Percentiles rank a stretch among this genome's conserved stretches.
These are phyloP conservation scores for Umbelopsis vinacea DNA, from an alignment of 192 early-diverging fungal species.

Conservation along the genomic window DNA sequence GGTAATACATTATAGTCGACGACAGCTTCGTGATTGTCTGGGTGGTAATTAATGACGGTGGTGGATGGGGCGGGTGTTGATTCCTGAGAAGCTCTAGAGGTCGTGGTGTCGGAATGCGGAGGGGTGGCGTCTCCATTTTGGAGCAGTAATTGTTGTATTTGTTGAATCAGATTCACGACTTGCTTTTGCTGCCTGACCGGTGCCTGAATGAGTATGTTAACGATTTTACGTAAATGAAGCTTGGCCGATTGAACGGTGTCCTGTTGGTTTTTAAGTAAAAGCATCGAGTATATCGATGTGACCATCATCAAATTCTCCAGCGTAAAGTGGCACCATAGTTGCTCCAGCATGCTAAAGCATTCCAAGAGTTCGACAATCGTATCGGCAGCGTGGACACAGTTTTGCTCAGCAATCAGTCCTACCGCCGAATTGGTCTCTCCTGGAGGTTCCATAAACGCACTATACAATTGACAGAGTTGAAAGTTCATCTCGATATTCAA, in stretches of 20 bases:
- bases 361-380: conserved; percentile 29
- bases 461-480: conserved; percentile 28
- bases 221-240: not conserved
- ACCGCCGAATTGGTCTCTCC: conserved; percentile 9
- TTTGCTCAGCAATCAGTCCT: conserved; percentile 27
- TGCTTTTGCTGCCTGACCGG: conserved; percentile 33
- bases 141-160: conserved; percentile 14
- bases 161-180: conserved; percentile 16
- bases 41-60: conserved; percentile 1
- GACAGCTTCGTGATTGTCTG: not conserved
- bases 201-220: not conserved
- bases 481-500: conserved; percentile 29
- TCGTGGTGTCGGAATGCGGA: no score
- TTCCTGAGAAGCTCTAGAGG: not conserved
- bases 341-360: conserved; percentile 19
- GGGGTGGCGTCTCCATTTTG: not conserved
- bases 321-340: conserved; percentile 35
- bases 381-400: conserved; percentile 18
- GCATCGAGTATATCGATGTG: conserved; percentile 12
- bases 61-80: not conserved
- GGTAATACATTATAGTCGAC: conserved; percentile 4
- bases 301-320: conserved; percentile 27
- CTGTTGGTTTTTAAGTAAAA: not conserved
- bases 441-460: conserved; percentile 20
- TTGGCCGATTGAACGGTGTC: not conserved